phyloP scores from a whole-genome alignment of 1,284 basidiomycete species.

The Leccinum cinnamomeum region DNA sequence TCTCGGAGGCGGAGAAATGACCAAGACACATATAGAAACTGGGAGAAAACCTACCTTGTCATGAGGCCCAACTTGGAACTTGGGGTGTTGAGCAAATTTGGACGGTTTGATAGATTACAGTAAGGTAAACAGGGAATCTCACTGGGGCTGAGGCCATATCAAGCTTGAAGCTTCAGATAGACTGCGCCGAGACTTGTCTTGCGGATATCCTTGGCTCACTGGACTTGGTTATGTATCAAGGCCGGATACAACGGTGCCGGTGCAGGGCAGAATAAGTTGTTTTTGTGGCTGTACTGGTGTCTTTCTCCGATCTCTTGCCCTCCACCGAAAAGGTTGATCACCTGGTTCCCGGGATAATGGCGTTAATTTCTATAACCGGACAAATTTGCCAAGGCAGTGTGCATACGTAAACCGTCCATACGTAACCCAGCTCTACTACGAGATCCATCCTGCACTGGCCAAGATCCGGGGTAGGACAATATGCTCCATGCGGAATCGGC shows the following conservation, averaged over 20 bases:
- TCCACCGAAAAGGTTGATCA: background rate
- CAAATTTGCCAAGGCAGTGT: conserved; percentile 1
- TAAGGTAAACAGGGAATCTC: background rate
- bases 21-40: background rate
- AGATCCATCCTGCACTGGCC: conserved; percentile 1
- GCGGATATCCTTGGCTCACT: background rate
- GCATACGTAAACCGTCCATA: no score
- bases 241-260: background rate
- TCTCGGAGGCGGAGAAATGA: background rate
- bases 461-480: conserved; percentile 14
- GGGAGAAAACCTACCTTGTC: background rate
- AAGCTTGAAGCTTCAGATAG: background rate
- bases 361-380: background rate
- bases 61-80: background rate
- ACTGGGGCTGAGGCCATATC: background rate
- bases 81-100: background rate
- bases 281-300: background rate
- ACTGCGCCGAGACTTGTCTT: background rate
- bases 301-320: background rate
- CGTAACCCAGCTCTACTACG: conserved; percentile 1
- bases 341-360: background rate
- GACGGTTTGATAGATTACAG: background rate
- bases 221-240: background rate
- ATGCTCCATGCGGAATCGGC: conserved; percentile 6
- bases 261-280: background rate